Percentiles rank a stretch among this genome's conserved stretches.
Conservation (phyloP, 495 filamentous ascomycete genomes). For the Elasticomyces elasticus region DNA sequence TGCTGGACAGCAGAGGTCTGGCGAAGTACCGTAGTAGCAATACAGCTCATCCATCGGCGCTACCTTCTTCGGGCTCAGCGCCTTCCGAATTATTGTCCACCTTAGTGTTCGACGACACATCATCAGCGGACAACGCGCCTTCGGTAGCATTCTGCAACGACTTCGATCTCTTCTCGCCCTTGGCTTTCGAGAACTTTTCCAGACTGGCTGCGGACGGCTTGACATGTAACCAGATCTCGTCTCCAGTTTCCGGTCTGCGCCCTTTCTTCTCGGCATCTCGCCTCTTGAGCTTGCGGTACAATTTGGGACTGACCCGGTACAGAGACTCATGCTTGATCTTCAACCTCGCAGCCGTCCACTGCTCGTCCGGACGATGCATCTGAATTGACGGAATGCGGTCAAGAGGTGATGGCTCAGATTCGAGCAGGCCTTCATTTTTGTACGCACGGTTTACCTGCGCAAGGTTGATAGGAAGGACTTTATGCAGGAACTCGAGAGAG, state of each 20-base stretch:
- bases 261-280: conserved; percentile 3
- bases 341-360: conserved; percentile 17
- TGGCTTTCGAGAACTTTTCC: background rate
- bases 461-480: conserved; percentile 16
- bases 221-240: conserved; percentile 26
- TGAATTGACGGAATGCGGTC: conserved; percentile 12
- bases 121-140: conserved; percentile 3
- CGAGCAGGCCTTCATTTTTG: conserved; percentile 19
- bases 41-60: background rate
- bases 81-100: background rate
- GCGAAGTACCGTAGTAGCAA: too few species aligned
- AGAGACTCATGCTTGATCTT: conserved; percentile 23
- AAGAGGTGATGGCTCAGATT: conserved; percentile 5
- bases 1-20: too few species aligned
- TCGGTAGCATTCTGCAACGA: background rate
- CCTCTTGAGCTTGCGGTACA: conserved; percentile 10
- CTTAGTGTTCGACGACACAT: background rate
- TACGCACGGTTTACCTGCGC: conserved; percentile 21
- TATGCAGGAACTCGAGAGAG: conserved; percentile 25
- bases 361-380: conserved; percentile 17
- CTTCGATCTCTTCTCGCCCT: background rate
- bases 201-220: conserved; percentile 17
- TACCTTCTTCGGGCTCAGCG: background rate
- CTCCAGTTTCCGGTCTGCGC: conserved; percentile 5
- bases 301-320: conserved; percentile 16